Evolutionary conservation across 371 early-diverging fungal species (phyloP).

Genomic region (Mucor sp.): DNA sequence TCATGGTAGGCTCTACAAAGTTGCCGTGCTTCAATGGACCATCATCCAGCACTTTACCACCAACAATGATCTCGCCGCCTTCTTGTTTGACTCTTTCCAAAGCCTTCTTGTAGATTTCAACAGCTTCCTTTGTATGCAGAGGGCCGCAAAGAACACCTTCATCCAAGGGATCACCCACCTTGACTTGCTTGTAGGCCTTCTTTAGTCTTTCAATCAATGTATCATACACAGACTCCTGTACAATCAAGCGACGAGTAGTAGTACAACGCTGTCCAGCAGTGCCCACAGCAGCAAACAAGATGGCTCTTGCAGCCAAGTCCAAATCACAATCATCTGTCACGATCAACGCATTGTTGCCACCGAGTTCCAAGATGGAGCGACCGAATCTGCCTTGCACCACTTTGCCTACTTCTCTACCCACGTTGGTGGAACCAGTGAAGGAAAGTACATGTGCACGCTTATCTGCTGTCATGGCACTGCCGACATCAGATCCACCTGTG

Average conservation of each 20-base stretch:
- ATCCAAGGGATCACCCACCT: slow-evolving; percentile 89
- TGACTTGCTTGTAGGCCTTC: slow-evolving; percentile 89
- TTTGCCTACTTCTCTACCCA: slow-evolving; percentile 76
- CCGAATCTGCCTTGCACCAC: slow-evolving; percentile 91
- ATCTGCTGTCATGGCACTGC: slow-evolving; percentile 76
- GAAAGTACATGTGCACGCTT: slow-evolving; percentile 79
- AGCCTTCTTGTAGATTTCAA: slow-evolving; percentile 74
- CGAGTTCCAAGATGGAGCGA: slow-evolving; percentile 86
- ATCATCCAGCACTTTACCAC: slow-evolving; percentile 75
- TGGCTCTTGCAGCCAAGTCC: slow-evolving; percentile 87
- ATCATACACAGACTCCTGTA: slow-evolving; percentile 93
- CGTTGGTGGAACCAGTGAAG: slow-evolving; percentile 89
- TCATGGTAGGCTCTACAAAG: slow-evolving; percentile 97
- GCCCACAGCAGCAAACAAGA: slow-evolving; percentile 96
- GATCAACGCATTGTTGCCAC: slow-evolving; percentile 96
- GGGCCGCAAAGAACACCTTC: slow-evolving; percentile 91
- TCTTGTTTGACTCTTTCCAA: slow-evolving; percentile 77
- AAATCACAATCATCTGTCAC: slow-evolving; percentile 94
- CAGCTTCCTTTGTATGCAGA: slow-evolving; percentile 87
- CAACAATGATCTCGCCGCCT: slow-evolving; percentile 88
- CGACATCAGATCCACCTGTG: slow-evolving; percentile 89
- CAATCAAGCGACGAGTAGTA: slow-evolving; percentile 89
- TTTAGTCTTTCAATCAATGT: slow-evolving; percentile 74
- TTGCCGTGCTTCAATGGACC: slow-evolving; percentile 65
- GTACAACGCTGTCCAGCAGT: slow-evolving; percentile 98